Evolutionary conservation across 257 asterid species (phyloP).

Genomic region (Fraxinus cuspidata): DNA sequence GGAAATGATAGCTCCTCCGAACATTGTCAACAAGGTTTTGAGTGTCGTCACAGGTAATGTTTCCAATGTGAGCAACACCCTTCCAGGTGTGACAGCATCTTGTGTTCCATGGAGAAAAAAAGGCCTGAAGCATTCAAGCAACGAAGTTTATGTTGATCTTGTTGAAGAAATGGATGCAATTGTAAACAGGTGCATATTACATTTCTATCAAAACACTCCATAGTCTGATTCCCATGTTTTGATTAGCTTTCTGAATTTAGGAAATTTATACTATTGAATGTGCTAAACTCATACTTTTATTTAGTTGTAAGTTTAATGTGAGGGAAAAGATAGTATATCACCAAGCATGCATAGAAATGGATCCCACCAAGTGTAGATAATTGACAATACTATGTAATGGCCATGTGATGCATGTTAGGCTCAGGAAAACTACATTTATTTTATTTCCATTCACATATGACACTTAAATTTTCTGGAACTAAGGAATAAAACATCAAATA

Average conservation of each 20-base stretch:
- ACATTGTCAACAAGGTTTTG: conserved; percentile 83
- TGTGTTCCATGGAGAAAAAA: conserved; percentile 97
- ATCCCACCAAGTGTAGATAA: background rate
- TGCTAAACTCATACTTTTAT: background rate
- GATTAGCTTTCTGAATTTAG: conserved; percentile 17
- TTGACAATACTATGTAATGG: background rate
- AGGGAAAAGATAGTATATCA: too few species aligned
- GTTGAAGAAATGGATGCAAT: conserved; percentile 95
- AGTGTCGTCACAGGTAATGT: conserved; percentile 94
- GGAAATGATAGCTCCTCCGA: conserved; percentile 98
- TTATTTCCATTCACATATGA: too few species aligned
- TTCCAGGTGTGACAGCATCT: conserved; percentile 87
- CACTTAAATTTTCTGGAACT: too few species aligned
- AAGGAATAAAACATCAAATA: too few species aligned
- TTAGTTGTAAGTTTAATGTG: background rate
- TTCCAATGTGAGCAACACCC: conserved; percentile 82
- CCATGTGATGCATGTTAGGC: too few species aligned
- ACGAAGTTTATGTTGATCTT: conserved; percentile 81
- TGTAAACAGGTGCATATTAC: conserved; percentile 58
- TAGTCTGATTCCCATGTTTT: conserved; percentile 16
- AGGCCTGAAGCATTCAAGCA: conserved; percentile 79
- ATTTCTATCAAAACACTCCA: background rate
- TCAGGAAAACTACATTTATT: too few species aligned
- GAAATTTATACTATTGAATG: background rate
- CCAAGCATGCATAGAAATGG: background rate